These are phyloP conservation scores for Talaromyces adpressus DNA, from an alignment of 495 filamentous ascomycete species.

Conservation along the genomic window DNA sequence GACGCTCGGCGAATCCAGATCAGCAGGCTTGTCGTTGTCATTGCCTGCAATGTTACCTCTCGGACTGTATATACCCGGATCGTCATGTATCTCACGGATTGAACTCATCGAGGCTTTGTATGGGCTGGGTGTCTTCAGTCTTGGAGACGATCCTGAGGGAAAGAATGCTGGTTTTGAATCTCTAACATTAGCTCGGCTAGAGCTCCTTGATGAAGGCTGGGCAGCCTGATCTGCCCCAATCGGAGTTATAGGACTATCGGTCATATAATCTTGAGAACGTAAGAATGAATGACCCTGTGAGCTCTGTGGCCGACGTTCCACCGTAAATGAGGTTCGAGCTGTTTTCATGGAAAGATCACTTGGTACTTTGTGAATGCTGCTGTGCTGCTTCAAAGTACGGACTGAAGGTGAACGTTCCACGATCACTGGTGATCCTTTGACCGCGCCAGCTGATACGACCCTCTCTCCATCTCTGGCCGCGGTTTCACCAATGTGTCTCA, in stretches of 20 bases:
- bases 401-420: constrained; percentile 26
- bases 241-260: constrained; percentile 16
- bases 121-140: constrained; percentile 47
- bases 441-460: constrained; percentile 24
- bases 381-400: constrained; percentile 22
- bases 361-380: constrained; percentile 24
- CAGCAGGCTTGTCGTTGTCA: constrained; percentile 6
- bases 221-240: constrained; percentile 19
- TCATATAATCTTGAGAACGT: background rate
- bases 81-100: constrained; percentile 10
- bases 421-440: constrained; percentile 24
- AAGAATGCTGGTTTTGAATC: constrained; percentile 33
- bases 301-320: background rate
- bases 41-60: constrained; percentile 16
- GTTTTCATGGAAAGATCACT: constrained; percentile 25
- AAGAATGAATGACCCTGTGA: constrained; percentile 4
- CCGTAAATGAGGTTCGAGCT: constrained; percentile 7
- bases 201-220: background rate
- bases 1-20: constrained; percentile 39
- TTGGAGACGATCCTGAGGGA: constrained; percentile 34
- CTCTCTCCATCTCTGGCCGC: constrained; percentile 20
- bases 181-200: constrained; percentile 14
- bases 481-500: constrained; percentile 51
- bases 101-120: constrained; percentile 43
- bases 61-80: constrained; percentile 15